Conservation (phyloP, 148 eudicot genomes). For the Linanthus parryae region DNA sequence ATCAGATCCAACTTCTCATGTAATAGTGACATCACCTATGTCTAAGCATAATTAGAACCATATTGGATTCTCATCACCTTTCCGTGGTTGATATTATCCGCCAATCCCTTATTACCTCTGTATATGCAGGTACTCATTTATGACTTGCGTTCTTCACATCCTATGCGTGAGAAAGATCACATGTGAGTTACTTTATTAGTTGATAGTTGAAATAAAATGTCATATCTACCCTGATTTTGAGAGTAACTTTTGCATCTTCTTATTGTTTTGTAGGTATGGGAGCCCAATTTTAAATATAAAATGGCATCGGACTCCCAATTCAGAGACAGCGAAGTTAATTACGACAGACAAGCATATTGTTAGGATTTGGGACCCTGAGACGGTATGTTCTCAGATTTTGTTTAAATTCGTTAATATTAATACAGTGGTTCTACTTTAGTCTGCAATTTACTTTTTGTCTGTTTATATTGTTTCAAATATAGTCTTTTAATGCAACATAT, state of each 20-base stretch:
- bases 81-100: too few species aligned
- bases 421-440: too few species aligned
- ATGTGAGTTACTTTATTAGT: slow-evolving; percentile 50
- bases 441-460: too few species aligned
- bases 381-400: too few species aligned
- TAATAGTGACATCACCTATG: too few species aligned
- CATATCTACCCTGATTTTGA: not conserved
- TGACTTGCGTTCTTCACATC: slow-evolving; percentile 86
- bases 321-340: slow-evolving; percentile 57
- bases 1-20: too few species aligned
- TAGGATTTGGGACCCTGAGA: slow-evolving; percentile 93
- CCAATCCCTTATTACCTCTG: not conserved
- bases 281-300: slow-evolving; percentile 78
- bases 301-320: slow-evolving; percentile 84
- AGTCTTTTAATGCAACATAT: too few species aligned
- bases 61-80: too few species aligned
- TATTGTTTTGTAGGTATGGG: slow-evolving; percentile 58
- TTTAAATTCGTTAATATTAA: too few species aligned
- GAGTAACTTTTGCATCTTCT: slow-evolving; percentile 1
- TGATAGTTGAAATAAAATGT: not conserved
- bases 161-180: slow-evolving; percentile 87
- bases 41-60: too few species aligned
- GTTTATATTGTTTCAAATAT: too few species aligned
- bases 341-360: slow-evolving; percentile 76
- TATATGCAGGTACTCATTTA: slow-evolving; percentile 56